These are phyloP conservation scores for Aspergillus baeticus DNA, from an alignment of 495 filamentous ascomycete genomes.

Conservation along the genomic window DNA sequence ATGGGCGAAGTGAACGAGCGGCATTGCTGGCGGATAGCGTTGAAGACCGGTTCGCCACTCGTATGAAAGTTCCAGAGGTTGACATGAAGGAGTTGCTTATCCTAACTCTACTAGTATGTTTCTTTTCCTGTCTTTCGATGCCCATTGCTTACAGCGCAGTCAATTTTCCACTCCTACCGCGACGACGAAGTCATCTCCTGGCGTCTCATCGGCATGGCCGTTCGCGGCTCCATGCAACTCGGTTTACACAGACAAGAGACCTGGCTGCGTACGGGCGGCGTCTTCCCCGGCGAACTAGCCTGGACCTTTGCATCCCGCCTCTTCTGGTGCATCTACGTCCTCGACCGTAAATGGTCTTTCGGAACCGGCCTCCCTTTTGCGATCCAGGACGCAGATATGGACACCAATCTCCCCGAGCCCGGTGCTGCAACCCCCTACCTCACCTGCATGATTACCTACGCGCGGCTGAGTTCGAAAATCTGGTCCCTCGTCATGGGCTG, in stretches of 20 bases:
- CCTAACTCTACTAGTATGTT: conserved; percentile 60
- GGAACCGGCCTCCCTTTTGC: conserved; percentile 77
- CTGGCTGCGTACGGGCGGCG: conserved; percentile 55
- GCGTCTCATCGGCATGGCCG: conserved; percentile 70
- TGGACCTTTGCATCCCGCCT: conserved; percentile 61
- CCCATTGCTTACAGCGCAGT: conserved; percentile 36
- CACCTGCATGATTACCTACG: conserved; percentile 63
- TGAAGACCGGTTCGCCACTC: conserved; percentile 60
- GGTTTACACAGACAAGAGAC: conserved; percentile 76
- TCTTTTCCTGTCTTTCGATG: neutral
- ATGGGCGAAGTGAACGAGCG: conserved; percentile 72
- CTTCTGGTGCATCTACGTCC: conserved; percentile 82
- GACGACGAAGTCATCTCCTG: conserved; percentile 79
- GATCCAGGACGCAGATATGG: conserved; percentile 78
- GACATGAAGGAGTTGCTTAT: conserved; percentile 70
- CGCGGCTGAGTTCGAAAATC: conserved; percentile 69
- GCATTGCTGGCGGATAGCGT: conserved; percentile 69
- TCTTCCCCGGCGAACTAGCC: conserved; percentile 57
- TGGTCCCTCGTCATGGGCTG: conserved; percentile 59
- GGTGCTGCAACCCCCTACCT: conserved; percentile 37
- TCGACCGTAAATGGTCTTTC: conserved; percentile 80
- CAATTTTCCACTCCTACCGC: conserved; percentile 78
- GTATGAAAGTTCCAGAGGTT: conserved; percentile 60
- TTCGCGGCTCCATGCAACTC: conserved; percentile 70
- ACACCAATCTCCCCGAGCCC: conserved; percentile 69